Evolutionary conservation across 495 filamentous ascomycete species (phyloP).

Genomic region (Chaetomium tenue): DNA sequence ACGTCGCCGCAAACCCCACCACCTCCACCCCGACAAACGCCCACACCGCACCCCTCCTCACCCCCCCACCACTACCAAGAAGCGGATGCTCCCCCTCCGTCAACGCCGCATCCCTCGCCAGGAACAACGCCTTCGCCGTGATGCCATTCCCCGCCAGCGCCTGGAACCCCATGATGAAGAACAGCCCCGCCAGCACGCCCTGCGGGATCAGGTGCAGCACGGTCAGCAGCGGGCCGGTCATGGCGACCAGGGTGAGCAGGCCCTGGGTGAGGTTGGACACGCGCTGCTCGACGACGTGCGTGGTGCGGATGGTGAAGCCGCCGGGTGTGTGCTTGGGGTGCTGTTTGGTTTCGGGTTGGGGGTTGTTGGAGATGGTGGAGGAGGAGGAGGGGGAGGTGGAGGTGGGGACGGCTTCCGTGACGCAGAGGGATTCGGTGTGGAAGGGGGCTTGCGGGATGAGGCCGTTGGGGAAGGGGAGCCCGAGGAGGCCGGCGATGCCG

Average conservation of each 20-base stretch:
- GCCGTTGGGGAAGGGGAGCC: conserved; percentile 88
- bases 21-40: conserved; percentile 74
- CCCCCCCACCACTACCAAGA: conserved; percentile 24
- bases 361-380: not conserved
- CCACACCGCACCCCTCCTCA: conserved; percentile 68
- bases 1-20: conserved; percentile 77
- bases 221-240: conserved; percentile 79
- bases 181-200: conserved; percentile 82
- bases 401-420: conserved; percentile 58
- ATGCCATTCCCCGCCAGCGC: conserved; percentile 82
- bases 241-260: conserved; percentile 78
- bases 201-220: conserved; percentile 86
- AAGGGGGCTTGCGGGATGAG: conserved; percentile 92
- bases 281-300: conserved; percentile 87
- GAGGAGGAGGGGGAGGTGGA: not conserved
- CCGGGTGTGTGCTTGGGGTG: conserved; percentile 53
- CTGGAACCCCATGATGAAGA: conserved; percentile 91
- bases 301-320: conserved; percentile 53
- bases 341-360: conserved; percentile 10
- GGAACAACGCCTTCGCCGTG: conserved; percentile 74
- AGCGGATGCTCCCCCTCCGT: conserved; percentile 67
- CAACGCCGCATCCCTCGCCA: conserved; percentile 64
- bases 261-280: conserved; percentile 83
- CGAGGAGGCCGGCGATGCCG: conserved; percentile 76
- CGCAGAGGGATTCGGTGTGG: conserved; percentile 81